Evolutionary conservation across 805 yeast genomes (phyloP), one percentile per base, ranked within the genome.

Genomic region (Candida ipomoeae): DNA sequence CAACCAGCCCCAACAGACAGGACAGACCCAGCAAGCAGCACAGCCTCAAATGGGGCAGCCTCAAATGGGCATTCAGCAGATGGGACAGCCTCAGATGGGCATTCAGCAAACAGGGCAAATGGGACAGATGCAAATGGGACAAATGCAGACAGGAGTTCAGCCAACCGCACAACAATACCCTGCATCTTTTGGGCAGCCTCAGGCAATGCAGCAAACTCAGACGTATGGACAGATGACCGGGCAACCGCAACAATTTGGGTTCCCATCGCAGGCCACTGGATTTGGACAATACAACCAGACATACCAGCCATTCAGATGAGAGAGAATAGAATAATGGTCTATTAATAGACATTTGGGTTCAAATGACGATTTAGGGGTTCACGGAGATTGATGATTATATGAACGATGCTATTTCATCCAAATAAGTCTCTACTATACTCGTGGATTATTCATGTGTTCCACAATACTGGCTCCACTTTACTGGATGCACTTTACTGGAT

Each of bases 1-100:
- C 55, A 68, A 61, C 61, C 78, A 67, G 62, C 73, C 75, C 18
- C 41, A 39, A 13, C 20, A 18, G 26, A 13, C 49, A n/a, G 36
- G 15, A 8, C 55, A 52, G 35, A 46, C 56, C 10, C 62, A 59
- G 44, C 52, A 45, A 17, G 5, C 29, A 52, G 36, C 11, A 34
- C 39, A 37, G 10, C 26, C 40, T 5, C 40, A 37, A n/a, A 37
- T 14, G 34, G 34, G 17, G 6, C 49, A 39, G 15, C 21, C 32
- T 5, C 32, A 31, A 10, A n/a, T 20, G 26, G 46, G n/a, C 6
- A 34, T 10, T 35, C 40, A 48, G 37, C 29, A 32, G 21, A 37
- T 31, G 5, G 46, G 32, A 6, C 46, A 42, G 1, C 29, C 29
- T 8, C 29, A 26, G 8, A 26, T 26, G 29, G 11, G 29, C 29